Evolutionary conservation across 257 asterid genomes (phyloP).

Genomic region (Solanum appendiculatum): DNA sequence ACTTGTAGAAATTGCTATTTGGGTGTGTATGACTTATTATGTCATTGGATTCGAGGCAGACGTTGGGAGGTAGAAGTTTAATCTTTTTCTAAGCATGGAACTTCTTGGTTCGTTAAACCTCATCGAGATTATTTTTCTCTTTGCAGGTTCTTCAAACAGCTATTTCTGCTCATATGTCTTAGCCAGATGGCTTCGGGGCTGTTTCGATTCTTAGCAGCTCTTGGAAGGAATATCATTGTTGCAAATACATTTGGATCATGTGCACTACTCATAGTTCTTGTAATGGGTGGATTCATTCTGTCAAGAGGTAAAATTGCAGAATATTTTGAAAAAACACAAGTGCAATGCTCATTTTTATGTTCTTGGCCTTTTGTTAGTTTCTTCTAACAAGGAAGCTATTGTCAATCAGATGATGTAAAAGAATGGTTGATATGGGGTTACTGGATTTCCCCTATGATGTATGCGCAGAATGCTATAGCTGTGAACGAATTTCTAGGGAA

Average conservation of each 20-base stretch:
- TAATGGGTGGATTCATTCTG: conserved; percentile 28
- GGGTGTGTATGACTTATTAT: conserved; percentile 35
- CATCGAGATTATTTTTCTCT: neutral
- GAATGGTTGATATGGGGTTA: conserved; percentile 80
- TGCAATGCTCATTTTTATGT: neutral
- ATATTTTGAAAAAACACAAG: neutral
- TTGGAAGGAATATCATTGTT: conserved; percentile 7
- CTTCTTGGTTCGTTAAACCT: neutral
- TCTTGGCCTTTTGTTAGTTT: neutral
- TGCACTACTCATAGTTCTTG: neutral
- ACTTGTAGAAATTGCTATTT: conserved; percentile 21
- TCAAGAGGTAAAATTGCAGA: conserved; percentile 37
- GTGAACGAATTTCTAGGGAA: conserved; percentile 74
- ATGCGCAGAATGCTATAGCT: conserved; percentile 60
- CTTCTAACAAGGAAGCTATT: neutral
- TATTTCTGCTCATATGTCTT: neutral
- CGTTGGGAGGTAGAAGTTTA: conserved; percentile 8
- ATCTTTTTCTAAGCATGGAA: neutral
- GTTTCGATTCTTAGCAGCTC: conserved; percentile 1
- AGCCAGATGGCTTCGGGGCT: conserved; percentile 3
- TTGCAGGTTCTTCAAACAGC: conserved; percentile 7
- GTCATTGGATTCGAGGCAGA: conserved; percentile 44
- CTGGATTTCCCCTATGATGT: too few species aligned
- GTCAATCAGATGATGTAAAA: conserved; percentile 29
- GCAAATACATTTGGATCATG: conserved; percentile 8